phyloP scores from a whole-genome alignment of 1,139 yeast species.

The Pichia sp. region DNA sequence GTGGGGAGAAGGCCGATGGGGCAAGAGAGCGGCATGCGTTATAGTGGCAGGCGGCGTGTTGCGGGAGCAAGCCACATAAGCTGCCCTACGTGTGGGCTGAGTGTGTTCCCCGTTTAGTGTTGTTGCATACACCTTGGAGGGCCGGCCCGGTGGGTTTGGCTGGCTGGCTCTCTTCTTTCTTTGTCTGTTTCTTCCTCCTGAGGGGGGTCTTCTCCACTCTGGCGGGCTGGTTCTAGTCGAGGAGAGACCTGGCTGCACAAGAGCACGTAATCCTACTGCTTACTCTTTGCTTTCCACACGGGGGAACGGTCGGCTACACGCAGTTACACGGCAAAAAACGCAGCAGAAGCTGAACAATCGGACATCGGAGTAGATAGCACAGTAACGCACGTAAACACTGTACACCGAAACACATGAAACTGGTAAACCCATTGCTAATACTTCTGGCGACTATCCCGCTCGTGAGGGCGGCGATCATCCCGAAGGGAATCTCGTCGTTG shows the following conservation, averaged over 20 bases:
- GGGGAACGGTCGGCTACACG: no score
- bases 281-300: neutral
- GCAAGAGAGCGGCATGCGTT: neutral
- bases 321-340: neutral
- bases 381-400: neutral
- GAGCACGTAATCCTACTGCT: no score
- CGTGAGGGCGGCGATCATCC: constrained; percentile 3
- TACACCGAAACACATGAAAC: neutral
- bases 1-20: constrained; percentile 3
- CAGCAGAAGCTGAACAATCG: neutral
- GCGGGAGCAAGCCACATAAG: neutral
- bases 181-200: neutral
- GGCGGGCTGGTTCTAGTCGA: no score
- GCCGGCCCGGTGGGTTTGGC: no score
- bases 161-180: neutral
- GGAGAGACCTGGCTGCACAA: no score
- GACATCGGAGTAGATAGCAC: neutral
- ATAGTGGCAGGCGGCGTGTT: neutral
- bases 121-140: neutral
- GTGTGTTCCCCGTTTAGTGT: neutral
- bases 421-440: neutral
- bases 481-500: constrained; percentile 7
- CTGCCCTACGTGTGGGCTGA: neutral
- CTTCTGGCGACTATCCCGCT: neutral
- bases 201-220: no score